These are phyloP conservation scores for Mycotypha africana DNA, from an alignment of 371 early-diverging fungal genomes.

Conservation along the genomic window DNA sequence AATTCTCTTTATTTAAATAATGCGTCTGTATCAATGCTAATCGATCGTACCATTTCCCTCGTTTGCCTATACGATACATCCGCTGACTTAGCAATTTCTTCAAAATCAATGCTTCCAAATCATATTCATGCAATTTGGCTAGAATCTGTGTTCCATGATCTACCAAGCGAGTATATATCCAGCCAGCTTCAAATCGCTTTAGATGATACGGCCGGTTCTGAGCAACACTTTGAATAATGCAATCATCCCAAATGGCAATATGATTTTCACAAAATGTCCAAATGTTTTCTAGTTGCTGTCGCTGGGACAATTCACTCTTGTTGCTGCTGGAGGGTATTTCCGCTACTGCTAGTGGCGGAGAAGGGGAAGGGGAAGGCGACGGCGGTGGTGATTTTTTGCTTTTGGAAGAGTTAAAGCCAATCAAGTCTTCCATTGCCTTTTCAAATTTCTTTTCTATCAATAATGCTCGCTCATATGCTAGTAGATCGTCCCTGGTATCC, in stretches of 20 bases:
- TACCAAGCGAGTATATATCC: conserved; percentile 57
- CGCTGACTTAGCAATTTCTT: conserved; percentile 55
- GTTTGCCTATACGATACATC: conserved; percentile 47
- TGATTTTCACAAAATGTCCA: conserved; percentile 36
- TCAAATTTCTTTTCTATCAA: conserved; percentile 26
- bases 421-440: conserved; percentile 17
- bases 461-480: conserved; percentile 54
- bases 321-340: too few relatives aligned
- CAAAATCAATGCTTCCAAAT: conserved; percentile 51
- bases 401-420: conserved; percentile 6
- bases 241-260: conserved; percentile 38
- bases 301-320: conserved; percentile 11
- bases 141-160: conserved; percentile 51
- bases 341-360: too few relatives aligned
- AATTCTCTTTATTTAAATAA: conserved; percentile 30
- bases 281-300: conserved; percentile 5
- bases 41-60: conserved; percentile 73
- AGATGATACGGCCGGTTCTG: conserved; percentile 29
- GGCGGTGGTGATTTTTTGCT: too few relatives aligned
- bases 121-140: conserved; percentile 54
- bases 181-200: conserved; percentile 57
- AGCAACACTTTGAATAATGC: conserved; percentile 15
- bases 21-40: conserved; percentile 56
- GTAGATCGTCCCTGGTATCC: conserved; percentile 40
- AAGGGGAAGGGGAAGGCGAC: background rate